These are phyloP conservation scores for Fragaria vesca DNA, from an alignment of 306 rosid species.

Conservation along the genomic window DNA sequence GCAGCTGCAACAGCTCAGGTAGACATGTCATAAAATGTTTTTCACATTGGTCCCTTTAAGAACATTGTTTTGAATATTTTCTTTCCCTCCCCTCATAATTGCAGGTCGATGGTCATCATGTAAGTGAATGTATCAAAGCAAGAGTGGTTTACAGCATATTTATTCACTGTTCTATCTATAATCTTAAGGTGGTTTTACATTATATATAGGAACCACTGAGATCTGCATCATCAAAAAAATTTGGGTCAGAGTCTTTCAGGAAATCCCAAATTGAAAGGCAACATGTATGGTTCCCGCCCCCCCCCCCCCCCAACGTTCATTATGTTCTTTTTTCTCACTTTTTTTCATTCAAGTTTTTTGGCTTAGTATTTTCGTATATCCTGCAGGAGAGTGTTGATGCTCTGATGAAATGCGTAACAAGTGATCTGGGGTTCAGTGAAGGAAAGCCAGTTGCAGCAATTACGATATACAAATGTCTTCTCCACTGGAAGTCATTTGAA, in stretches of 20 bases:
- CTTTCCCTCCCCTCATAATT: conserved; percentile 28
- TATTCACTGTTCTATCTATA: conserved; percentile 13
- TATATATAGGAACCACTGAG: conserved; percentile 43
- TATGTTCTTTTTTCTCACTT: conserved; percentile 6
- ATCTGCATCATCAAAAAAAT: conserved; percentile 41
- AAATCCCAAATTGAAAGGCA: conserved; percentile 74
- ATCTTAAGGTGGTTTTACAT: conserved; percentile 26
- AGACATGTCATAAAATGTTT: conserved; percentile 19
- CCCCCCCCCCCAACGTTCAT: neutral
- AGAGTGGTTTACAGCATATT: conserved; percentile 11
- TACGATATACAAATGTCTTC: conserved; percentile 73
- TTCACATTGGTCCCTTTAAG: conserved; percentile 11
- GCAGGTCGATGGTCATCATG: conserved; percentile 74
- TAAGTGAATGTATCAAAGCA: conserved; percentile 41
- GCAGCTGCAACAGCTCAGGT: conserved; percentile 46
- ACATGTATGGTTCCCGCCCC: conserved; percentile 40
- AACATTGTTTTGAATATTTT: conserved; percentile 31
- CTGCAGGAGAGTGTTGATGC: conserved; percentile 77
- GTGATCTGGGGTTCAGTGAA: conserved; percentile 72
- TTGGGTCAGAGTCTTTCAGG: conserved; percentile 56
- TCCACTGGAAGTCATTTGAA: conserved; percentile 91
- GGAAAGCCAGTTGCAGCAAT: conserved; percentile 91
- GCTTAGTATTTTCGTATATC: conserved; percentile 23
- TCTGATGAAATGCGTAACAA: conserved; percentile 57
- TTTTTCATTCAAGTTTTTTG: conserved; percentile 2